phyloP scores from a whole-genome alignment of 441 rosid genomes.

The Flueggea neowawraea region DNA sequence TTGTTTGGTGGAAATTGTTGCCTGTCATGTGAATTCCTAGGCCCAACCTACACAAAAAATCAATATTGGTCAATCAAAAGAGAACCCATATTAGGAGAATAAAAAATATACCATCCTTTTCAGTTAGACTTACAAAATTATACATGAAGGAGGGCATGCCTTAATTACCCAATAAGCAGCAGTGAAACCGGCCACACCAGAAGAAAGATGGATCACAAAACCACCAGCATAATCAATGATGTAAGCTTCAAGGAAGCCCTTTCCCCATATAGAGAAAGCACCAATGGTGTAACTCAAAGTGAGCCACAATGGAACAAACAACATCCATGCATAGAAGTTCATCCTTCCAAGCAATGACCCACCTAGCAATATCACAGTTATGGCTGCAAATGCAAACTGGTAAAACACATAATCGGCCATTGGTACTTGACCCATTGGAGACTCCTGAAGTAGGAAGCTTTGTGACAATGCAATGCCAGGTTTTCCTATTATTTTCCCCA shows the following conservation, averaged over 20 bases:
- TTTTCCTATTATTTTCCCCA: slow-evolving; percentile 40
- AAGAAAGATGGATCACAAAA: slow-evolving; percentile 63
- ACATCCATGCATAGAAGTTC: slow-evolving; percentile 72
- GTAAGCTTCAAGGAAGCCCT: slow-evolving; percentile 25
- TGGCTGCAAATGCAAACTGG: slow-evolving; percentile 68
- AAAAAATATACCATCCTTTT: too few relatives aligned
- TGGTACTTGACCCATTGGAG: slow-evolving; percentile 3
- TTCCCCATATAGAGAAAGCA: slow-evolving; percentile 54
- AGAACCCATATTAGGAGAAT: too few relatives aligned
- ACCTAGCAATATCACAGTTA: slow-evolving; percentile 47
- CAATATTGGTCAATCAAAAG: background rate
- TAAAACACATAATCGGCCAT: slow-evolving; percentile 40
- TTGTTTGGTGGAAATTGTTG: slow-evolving; percentile 56
- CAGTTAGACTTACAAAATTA: too few relatives aligned
- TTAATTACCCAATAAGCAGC: slow-evolving; percentile 63
- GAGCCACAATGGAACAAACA: slow-evolving; percentile 63
- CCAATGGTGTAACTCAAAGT: slow-evolving; percentile 47
- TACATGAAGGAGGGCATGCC: background rate
- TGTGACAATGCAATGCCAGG: slow-evolving; percentile 25
- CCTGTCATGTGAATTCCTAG: slow-evolving; percentile 48
- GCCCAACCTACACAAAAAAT: slow-evolving; percentile 35
- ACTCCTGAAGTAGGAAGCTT: slow-evolving; percentile 4
- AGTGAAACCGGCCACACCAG: slow-evolving; percentile 71
- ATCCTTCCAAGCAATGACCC: slow-evolving; percentile 69
- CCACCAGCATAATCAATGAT: slow-evolving; percentile 68